Conservation (phyloP, 768 basidiomycete species). For the Mycena crocata region DNA sequence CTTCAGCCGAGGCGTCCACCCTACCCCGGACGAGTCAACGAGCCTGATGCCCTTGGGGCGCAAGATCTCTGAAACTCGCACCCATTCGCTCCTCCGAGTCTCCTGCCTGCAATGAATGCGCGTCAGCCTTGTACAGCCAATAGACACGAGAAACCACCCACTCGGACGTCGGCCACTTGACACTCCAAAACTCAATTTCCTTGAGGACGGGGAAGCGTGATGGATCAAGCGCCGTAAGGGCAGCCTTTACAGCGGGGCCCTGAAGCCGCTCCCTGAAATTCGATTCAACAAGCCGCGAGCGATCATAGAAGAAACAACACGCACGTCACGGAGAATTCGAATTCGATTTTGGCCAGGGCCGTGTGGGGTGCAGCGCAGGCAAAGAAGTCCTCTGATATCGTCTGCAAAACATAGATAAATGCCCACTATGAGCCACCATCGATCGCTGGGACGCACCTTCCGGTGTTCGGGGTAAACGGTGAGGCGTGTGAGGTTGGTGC, state of each 20-base stretch:
- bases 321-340: neutral
- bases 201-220: slow-evolving; percentile 12
- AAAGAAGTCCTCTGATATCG: neutral
- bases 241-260: neutral
- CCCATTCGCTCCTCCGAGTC: slow-evolving; percentile 1
- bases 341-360: neutral
- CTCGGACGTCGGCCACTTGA: slow-evolving; percentile 16
- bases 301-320: neutral
- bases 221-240: neutral
- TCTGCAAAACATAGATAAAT: neutral
- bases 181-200: neutral
- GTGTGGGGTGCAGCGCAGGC: neutral
- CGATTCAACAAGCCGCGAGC: no score
- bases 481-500: neutral
- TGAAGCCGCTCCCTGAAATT: neutral
- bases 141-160: neutral
- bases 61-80: slow-evolving; percentile 3
- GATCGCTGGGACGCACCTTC: neutral
- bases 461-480: neutral
- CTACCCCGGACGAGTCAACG: neutral
- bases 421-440: neutral
- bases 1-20: neutral
- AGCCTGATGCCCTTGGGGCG: slow-evolving; percentile 10
- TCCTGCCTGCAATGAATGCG: neutral
- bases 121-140: no score